Conservation (phyloP, 2,329 filamentous ascomycete genomes). For the Xylaria sp. region DNA sequence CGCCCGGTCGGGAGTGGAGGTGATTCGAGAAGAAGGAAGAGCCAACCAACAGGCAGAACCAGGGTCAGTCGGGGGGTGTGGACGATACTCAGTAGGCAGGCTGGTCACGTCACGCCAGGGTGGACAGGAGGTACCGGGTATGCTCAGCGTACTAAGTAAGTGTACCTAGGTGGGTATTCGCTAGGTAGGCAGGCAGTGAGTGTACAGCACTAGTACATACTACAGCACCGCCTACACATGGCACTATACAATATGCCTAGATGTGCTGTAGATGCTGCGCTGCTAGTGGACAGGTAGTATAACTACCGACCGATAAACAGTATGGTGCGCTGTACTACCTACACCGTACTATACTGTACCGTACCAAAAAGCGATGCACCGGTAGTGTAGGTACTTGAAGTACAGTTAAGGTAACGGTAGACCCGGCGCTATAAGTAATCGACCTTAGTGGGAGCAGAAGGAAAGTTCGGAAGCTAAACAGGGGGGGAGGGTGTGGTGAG, state of each 20-base stretch:
- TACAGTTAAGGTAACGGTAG: neutral
- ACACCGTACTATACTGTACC: neutral
- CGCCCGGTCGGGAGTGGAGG: slow-evolving; percentile 51
- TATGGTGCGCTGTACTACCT: neutral
- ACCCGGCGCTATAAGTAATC: slow-evolving; percentile 8
- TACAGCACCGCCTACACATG: neutral
- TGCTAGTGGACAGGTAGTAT: neutral
- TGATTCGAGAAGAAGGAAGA: slow-evolving; percentile 29
- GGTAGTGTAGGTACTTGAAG: neutral
- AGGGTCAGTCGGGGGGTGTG: slow-evolving; percentile 9
- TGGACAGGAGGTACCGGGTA: neutral
- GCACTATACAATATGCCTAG: neutral
- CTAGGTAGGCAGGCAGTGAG: neutral
- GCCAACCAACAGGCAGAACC: slow-evolving; percentile 27
- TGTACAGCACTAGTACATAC: too few species aligned
- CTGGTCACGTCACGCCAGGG: slow-evolving; percentile 7
- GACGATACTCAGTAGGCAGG: slow-evolving; percentile 3
- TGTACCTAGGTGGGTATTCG: neutral
- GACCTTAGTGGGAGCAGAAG: slow-evolving; percentile 7
- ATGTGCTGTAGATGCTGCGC: neutral
- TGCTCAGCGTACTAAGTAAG: neutral
- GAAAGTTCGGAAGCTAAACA: slow-evolving; percentile 18
- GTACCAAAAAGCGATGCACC: neutral
- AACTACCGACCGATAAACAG: neutral
- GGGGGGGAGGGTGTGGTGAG: slow-evolving; percentile 21